These are phyloP conservation scores for Cladorrhinum samala DNA, from an alignment of 495 filamentous ascomycete genomes.

Conservation along the genomic window DNA sequence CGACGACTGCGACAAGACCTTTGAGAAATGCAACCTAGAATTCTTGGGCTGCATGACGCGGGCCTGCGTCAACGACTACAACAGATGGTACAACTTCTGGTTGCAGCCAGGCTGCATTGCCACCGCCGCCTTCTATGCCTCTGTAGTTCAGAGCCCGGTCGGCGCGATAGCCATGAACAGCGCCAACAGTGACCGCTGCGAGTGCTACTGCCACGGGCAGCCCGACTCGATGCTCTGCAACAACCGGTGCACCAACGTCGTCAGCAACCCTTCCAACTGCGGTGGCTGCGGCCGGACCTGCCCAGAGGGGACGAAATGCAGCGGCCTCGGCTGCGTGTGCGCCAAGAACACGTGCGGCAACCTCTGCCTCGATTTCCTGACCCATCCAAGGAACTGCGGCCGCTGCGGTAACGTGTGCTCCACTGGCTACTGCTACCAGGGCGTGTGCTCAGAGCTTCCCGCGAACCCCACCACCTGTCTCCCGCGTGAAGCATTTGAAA, in stretches of 20 bases:
- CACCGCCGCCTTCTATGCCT: conserved; percentile 9
- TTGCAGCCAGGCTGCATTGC: conserved; percentile 8
- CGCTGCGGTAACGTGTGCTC: conserved; percentile 17
- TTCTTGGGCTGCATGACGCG: conserved; percentile 10
- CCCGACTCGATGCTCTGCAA: background rate
- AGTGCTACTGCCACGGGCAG: conserved; percentile 7
- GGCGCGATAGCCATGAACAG: conserved; percentile 4
- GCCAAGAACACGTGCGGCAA: conserved; percentile 11
- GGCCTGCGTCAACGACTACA: background rate
- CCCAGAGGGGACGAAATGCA: conserved; percentile 10
- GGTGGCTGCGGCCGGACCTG: conserved; percentile 15
- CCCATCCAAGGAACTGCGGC: conserved; percentile 21
- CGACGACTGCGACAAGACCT: conserved; percentile 9
- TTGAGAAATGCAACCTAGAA: conserved; percentile 11
- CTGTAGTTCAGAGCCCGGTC: background rate
- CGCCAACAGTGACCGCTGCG: conserved; percentile 9
- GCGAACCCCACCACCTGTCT: background rate
- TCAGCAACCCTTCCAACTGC: conserved; percentile 12
- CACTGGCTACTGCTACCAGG: conserved; percentile 16
- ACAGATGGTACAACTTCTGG: background rate
- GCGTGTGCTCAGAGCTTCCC: conserved; percentile 11
- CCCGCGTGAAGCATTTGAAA: background rate
- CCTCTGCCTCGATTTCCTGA: conserved; percentile 13
- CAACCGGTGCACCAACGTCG: background rate
- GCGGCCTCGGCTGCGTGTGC: conserved; percentile 7